Evolutionary conservation across 768 basidiomycete species (phyloP), one percentile per base, ranked within the genome.

Genomic region (Podaxis mareebaensis): DNA sequence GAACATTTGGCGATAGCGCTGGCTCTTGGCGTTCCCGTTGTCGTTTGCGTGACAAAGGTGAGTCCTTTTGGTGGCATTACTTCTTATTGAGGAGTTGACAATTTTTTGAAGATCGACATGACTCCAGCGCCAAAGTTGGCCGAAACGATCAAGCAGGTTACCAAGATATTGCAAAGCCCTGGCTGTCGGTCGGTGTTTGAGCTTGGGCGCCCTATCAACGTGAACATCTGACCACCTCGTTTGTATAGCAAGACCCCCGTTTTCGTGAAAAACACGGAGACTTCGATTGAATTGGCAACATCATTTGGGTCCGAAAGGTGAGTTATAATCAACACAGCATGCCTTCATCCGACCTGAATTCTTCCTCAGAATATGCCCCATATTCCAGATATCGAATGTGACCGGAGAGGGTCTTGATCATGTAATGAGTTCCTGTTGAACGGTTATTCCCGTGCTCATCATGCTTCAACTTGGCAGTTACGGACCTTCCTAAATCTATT

Each of bases 1-100:
- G 97, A 99, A 74, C 97, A 99, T 75, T 79, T 99, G 11, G 94
- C 97, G 0, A 96, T 99, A 64, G 88, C 96, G 3, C 81, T 99
- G 1, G 97, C 97, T 4, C 77, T 99, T 56, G 93, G 90, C 70
- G 92, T 99, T 1, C 97, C 97, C 3, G 88, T 99, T 22, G 87
- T 94, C 10, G 91, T 96, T 49, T 95, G 94, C 73, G 90, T 99
- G 63, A 98, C 96, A 3, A 99, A 99, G 84, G 93, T 91, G 64
- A 52, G 73, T 51, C 33, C 39, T 4, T 12, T 28, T 52, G 24
- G 62, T 36, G n/a, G n/a, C 36, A 54, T 7, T 38, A 38, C 28
- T 30, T 30, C 28, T 3, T 36, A 42, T 28, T 13, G 38, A 17
- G n/a, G n/a, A n/a, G 7, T 46, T 42, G 10, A 52, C 13, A 60